A percentile compares a stretch with the other conserved stretches of the same genome.
Evolutionary conservation across 441 rosid genomes (phyloP).

Genomic region (Populus hybrid): DNA sequence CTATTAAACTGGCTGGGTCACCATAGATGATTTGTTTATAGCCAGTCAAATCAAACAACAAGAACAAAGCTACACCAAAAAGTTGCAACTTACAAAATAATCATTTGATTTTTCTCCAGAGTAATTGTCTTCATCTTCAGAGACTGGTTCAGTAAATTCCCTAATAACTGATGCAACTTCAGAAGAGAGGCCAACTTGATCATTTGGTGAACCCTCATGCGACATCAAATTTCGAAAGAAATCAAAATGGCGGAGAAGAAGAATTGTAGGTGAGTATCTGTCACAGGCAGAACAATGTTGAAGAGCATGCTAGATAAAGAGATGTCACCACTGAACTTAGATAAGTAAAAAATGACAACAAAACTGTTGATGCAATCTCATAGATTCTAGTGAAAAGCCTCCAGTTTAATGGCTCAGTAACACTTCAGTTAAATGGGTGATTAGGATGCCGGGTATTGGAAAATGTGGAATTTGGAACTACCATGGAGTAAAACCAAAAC

Average conservation of each 20-base stretch:
- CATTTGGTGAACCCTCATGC: slow-evolving; percentile 66
- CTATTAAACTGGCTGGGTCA: neutral
- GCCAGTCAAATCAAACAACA: neutral
- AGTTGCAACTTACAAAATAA: slow-evolving; percentile 56
- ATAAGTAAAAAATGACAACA: neutral
- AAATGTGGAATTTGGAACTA: neutral
- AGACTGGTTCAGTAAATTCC: slow-evolving; percentile 73
- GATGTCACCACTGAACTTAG: neutral
- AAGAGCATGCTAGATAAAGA: neutral
- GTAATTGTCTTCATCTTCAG: slow-evolving; percentile 44
- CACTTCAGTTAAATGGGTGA: neutral
- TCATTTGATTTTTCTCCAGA: slow-evolving; percentile 40
- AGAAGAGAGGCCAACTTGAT: slow-evolving; percentile 73
- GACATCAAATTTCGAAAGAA: slow-evolving; percentile 67
- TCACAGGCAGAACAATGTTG: slow-evolving; percentile 25
- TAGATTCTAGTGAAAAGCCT: neutral
- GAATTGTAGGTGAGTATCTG: slow-evolving; percentile 86
- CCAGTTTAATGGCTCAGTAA: neutral
- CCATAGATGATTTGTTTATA: neutral
- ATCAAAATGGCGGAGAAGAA: slow-evolving; percentile 90
- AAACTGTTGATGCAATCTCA: neutral
- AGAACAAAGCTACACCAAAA: slow-evolving; percentile 16
- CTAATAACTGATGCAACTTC: slow-evolving; percentile 92
- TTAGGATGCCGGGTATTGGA: neutral
- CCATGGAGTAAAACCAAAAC: neutral